Evolutionary conservation across 192 early-diverging fungal genomes (phyloP), one percentile per base, ranked within the genome.

Genomic region (Mortierella claussenii): DNA sequence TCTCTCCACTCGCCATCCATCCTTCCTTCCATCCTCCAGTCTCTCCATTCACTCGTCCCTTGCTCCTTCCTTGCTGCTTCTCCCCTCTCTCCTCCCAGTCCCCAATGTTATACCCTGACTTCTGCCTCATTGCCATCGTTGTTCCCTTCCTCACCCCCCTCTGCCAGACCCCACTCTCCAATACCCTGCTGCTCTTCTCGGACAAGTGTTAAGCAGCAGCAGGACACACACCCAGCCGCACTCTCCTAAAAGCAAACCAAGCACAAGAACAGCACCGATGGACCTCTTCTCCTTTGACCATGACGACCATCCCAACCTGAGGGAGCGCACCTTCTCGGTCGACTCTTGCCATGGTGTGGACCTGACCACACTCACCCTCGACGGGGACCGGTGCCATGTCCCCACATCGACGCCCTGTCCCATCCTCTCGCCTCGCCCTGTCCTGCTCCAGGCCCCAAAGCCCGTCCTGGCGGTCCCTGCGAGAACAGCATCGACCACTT

Each of bases 241-340:
- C n/a, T n/a, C n/a, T n/a, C n/a, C n/a, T n/a, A n/a, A n/a, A n/a
- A n/a, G n/a, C n/a, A n/a, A n/a, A n/a, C n/a, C n/a, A n/a, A 47
- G 12, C 32, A 13, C 23, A 8, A 48, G 33, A 51, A 13, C 56
- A 42, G 28, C 50, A 56, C 68, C 42, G 65, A 86, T 79, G 68
- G 74, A 79, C 52, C 55, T 86, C 18, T 86, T 86, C 53, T 57
- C 60, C 47, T 86, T 86, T 65, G 84, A 86, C 64, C 80, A 83
- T 44, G 79, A 84, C 37, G 83, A 81, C 64, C 69, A 80, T 44
- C 69, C 80, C 26, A 69, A 56, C 13, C 59, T 81, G 33, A 56
- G 68, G 15, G 64, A 78, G 51, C 53, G 63, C 51, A 46, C 74
- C 42, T 36, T 74, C 48, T 66, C 79, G 4, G 62, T 73, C 32